These are phyloP conservation scores for Herpetomonas muscarum DNA, from an alignment of 208 protist species.

Conservation along the genomic window DNA sequence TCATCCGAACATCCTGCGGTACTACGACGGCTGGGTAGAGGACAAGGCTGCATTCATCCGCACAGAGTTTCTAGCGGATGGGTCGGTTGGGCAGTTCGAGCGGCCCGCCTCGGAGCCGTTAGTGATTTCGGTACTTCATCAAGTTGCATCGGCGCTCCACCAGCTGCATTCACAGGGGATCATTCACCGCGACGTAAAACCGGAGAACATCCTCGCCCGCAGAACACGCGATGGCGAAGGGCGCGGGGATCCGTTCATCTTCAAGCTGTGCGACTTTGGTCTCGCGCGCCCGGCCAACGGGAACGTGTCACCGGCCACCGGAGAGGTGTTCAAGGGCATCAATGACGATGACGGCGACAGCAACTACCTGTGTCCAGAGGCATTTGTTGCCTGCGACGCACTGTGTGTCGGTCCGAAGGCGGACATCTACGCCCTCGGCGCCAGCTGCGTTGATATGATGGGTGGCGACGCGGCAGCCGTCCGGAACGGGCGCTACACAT, in stretches of 20 bases:
- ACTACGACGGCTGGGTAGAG: constrained; percentile 87
- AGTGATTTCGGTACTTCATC: constrained; percentile 51
- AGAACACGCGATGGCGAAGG: neutral
- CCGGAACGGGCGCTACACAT: constrained; percentile 14
- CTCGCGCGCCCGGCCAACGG: constrained; percentile 44
- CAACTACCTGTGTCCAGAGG: constrained; percentile 72
- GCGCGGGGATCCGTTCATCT: constrained; percentile 35
- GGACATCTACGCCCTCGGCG: constrained; percentile 88
- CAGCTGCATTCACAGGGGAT: constrained; percentile 66
- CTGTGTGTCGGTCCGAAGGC: constrained; percentile 30
- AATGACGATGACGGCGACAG: constrained; percentile 87
- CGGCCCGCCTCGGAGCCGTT: constrained; percentile 38
- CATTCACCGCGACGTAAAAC: constrained; percentile 88
- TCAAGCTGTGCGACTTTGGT: constrained; percentile 87
- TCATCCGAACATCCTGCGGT: constrained; percentile 76
- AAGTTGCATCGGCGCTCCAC: constrained; percentile 67
- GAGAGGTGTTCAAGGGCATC: constrained; percentile 50
- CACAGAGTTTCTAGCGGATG: constrained; percentile 61
- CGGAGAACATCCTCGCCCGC: constrained; percentile 57
- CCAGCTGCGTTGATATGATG: constrained; percentile 78
- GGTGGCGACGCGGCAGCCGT: constrained; percentile 32
- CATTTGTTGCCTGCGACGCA: constrained; percentile 32
- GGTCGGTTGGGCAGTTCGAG: constrained; percentile 29
- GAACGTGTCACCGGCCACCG: constrained; percentile 15
- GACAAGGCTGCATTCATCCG: constrained; percentile 70